Conservation (phyloP, 192 early-diverging fungal species). For the Coemansia sp. region DNA sequence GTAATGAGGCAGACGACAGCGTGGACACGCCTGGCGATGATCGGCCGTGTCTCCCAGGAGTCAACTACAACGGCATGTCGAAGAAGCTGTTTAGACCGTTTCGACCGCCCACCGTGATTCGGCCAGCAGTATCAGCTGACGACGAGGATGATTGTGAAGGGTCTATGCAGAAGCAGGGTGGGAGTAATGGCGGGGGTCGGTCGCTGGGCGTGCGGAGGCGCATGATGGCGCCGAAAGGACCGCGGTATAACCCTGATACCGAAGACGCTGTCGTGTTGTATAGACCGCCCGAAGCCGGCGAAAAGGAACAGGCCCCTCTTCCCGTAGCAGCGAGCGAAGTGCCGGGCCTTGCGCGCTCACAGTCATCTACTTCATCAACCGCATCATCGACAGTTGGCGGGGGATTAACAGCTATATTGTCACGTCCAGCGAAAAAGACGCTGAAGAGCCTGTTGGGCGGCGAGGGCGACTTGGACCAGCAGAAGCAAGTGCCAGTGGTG, state of each 20-base stretch:
- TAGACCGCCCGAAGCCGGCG: conserved; percentile 61
- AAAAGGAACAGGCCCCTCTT: conserved; percentile 46
- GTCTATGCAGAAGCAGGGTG: not conserved
- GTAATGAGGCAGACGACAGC: conserved; percentile 4
- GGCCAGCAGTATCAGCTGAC: conserved; percentile 1
- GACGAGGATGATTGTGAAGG: not conserved
- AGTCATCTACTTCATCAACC: not conserved
- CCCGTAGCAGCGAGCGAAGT: conserved; percentile 27
- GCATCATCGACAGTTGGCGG: conserved; percentile 4
- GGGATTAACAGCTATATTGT: conserved; percentile 1
- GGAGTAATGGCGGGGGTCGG: conserved; percentile 6
- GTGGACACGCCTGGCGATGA: conserved; percentile 1
- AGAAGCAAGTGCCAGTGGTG: conserved; percentile 59
- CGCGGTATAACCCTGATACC: conserved; percentile 77
- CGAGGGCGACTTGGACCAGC: conserved; percentile 13
- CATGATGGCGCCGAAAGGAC: conserved; percentile 49
- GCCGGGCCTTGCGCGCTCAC: conserved; percentile 21
- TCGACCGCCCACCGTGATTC: conserved; percentile 25
- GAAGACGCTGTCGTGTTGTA: conserved; percentile 83
- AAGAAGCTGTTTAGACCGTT: conserved; percentile 49
- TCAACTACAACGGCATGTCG: conserved; percentile 51
- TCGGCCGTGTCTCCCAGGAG: conserved; percentile 24
- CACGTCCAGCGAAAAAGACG: conserved; percentile 27
- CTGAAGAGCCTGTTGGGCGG: conserved; percentile 51
- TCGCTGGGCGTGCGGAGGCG: conserved; percentile 60